phyloP scores from a whole-genome alignment of 306 rosid genomes.

The Vigna mungo region DNA sequence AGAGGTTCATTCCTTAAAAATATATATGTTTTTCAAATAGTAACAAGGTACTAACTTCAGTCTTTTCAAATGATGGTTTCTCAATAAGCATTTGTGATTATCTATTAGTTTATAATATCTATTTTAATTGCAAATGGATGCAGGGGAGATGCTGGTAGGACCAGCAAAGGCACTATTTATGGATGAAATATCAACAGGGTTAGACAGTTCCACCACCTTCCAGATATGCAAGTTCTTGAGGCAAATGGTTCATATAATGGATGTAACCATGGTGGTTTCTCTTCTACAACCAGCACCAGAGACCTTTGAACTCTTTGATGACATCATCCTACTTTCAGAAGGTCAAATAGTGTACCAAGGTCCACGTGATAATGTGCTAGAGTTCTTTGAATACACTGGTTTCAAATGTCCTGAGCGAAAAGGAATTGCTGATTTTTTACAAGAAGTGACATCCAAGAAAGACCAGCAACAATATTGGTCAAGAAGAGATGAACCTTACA shows the following conservation, averaged over 20 bases:
- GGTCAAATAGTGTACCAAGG: constrained; percentile 88
- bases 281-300: constrained; percentile 71
- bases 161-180: constrained; percentile 82
- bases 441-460: constrained; percentile 83
- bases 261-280: constrained; percentile 74
- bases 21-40: background rate
- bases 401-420: constrained; percentile 83
- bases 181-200: constrained; percentile 95
- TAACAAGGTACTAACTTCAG: background rate
- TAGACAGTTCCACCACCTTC: constrained; percentile 91
- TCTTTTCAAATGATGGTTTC: background rate
- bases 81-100: background rate
- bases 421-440: constrained; percentile 86
- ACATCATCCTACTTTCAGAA: constrained; percentile 70
- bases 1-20: constrained; percentile 11
- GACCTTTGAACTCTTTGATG: constrained; percentile 66
- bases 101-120: background rate
- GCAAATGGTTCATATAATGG: constrained; percentile 89
- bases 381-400: constrained; percentile 65
- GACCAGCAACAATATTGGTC: constrained; percentile 92
- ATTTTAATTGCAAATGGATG: constrained; percentile 41
- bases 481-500: constrained; percentile 54
- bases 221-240: constrained; percentile 82
- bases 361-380: constrained; percentile 60
- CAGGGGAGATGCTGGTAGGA: constrained; percentile 93